Percentiles rank a stretch among this genome's conserved stretches.
Evolutionary conservation across 2,329 filamentous ascomycete species (phyloP).

Genomic region (Pseudogymnoascus sp.): DNA sequence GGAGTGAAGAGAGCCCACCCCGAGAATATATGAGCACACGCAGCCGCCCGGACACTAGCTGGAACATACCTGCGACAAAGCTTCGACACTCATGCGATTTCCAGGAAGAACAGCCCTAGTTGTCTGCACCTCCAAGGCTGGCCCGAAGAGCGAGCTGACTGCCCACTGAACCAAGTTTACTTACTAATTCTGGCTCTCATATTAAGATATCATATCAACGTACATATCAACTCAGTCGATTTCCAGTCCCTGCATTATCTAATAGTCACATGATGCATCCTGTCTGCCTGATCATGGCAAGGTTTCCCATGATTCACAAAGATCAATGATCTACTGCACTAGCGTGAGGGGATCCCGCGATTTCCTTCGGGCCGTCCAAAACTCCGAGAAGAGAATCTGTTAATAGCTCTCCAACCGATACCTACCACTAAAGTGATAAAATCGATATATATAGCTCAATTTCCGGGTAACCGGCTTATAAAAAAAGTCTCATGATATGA

Average conservation of each 20-base stretch:
- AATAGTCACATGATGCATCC: not conserved
- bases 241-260: not conserved
- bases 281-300: not conserved
- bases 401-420: not conserved
- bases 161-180: not conserved
- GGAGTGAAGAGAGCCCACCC: not conserved
- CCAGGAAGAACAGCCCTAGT: not conserved
- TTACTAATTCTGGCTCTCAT: not conserved
- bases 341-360: constrained; percentile 2
- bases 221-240: not conserved
- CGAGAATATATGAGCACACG: not conserved
- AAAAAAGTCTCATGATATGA: not conserved
- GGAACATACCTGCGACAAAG: not conserved
- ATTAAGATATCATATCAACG: not conserved
- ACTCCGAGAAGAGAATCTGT: not conserved
- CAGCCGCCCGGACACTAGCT: not conserved
- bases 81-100: not conserved
- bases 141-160: not conserved
- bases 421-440: not conserved
- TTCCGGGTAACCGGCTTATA: not conserved
- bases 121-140: not conserved
- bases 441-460: not conserved
- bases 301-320: not conserved
- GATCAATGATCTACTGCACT: not conserved
- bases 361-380: not conserved